Conservation (phyloP, 345 rosid genomes). For the Citrus cavaleriei region DNA sequence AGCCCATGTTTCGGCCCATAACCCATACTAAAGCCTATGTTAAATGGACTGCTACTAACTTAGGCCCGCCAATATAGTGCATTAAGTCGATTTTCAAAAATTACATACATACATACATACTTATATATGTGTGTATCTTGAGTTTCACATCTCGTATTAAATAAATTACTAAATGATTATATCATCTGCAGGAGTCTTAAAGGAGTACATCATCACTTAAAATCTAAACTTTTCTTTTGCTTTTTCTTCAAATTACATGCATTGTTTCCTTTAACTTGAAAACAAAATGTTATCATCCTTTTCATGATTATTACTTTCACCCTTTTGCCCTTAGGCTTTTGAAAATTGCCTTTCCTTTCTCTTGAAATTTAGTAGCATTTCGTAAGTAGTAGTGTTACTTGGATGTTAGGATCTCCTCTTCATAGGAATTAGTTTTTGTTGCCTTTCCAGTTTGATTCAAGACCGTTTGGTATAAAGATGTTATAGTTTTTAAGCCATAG, state of each 20-base stretch:
- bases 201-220: too few species aligned
- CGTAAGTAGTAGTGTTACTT: neutral
- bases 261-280: conserved; percentile 5
- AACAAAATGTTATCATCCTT: neutral
- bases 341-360: neutral
- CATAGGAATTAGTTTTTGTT: neutral
- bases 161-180: too few species aligned
- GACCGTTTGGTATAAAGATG: too few species aligned
- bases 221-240: too few species aligned
- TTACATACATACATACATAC: too few species aligned
- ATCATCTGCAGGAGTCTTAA: too few species aligned
- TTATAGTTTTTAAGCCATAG: too few species aligned
- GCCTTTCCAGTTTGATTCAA: too few species aligned
- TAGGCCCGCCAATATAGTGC: neutral
- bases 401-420: neutral
- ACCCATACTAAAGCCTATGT: neutral
- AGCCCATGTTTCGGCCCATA: neutral
- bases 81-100: neutral
- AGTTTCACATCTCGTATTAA: too few species aligned
- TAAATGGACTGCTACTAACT: neutral
- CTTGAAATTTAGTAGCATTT: neutral
- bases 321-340: neutral
- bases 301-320: neutral
- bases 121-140: rapidly evolving
- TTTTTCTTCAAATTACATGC: neutral